Evolutionary conservation across 2,329 filamentous ascomycete genomes (phyloP), one percentile per base, ranked within the genome.

Genomic region (Trichoderma breve): DNA sequence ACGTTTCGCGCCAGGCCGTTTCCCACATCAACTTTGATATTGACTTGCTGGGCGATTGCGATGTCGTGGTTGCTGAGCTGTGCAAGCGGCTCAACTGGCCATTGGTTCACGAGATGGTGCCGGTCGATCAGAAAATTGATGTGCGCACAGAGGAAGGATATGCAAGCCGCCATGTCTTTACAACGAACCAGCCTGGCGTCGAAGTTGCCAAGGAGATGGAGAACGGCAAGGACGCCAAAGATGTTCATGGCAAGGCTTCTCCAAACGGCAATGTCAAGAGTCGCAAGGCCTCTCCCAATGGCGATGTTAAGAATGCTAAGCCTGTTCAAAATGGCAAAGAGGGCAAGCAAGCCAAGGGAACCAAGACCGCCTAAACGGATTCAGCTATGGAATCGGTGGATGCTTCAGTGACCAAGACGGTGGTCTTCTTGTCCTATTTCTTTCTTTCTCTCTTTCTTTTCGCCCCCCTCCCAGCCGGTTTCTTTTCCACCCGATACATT

Each of bases 21-120:
- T 87, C 86, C 43, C 95, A 98, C 81, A 93, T 97, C 80, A 94
- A 97, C 80, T 98, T 99, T 77, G 96, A 99, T 81, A 94, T 99
- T 76, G 95, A 98, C 80, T 87, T 99, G 70, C 86, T 98, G n/a
- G 96, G 96, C 43, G 94, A 98, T 80, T 98, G 95, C 82, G 96
- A 99, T 79, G 88, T 94, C 53, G 91, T 98, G 9, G 92, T 98
- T 15, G 88, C 92, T 0, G 95, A 98, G 83, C 87, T 99, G 67
- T 95, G 93, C 79, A 88, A 91, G 58, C 89, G 93, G 14, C 90
- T 93, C 1, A 92, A 91, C 3, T 98, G 96, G 96, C 84, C 89
- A 7, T 82, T 97, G 68, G 80, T 88, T 58, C 94, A 98, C 78
- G 91, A 93, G 75, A 97, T 97, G 93, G 88, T 96, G 72, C 90